These are phyloP conservation scores for Ascodesmis nigricans DNA, from an alignment of 495 filamentous ascomycete genomes.

Conservation along the genomic window DNA sequence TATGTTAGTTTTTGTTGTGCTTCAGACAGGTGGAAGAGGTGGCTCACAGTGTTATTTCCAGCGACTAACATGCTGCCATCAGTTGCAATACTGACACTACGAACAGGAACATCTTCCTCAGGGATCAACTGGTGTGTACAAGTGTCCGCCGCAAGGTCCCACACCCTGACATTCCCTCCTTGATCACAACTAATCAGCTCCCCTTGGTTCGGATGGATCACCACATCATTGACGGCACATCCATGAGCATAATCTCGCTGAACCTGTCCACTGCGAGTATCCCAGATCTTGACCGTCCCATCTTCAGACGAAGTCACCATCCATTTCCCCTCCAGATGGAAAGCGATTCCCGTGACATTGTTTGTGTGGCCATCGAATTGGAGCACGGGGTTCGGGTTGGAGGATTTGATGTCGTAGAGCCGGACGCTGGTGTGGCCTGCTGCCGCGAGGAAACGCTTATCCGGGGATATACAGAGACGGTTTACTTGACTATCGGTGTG, in stretches of 20 bases:
- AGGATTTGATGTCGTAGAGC: slow-evolving; percentile 92
- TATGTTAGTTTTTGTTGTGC: slow-evolving; percentile 3
- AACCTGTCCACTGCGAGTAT: slow-evolving; percentile 66
- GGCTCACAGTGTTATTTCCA: slow-evolving; percentile 45
- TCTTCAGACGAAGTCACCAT: slow-evolving; percentile 99
- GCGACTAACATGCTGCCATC: slow-evolving; percentile 90
- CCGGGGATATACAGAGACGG: slow-evolving; percentile 89
- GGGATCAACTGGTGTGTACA: slow-evolving; percentile 93
- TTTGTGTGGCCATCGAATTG: slow-evolving; percentile 87
- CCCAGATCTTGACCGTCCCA: slow-evolving; percentile 96
- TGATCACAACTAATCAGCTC: slow-evolving; percentile 93
- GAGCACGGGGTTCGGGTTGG: slow-evolving; percentile 75
- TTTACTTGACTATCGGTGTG: slow-evolving; percentile 97
- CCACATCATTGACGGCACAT: slow-evolving; percentile 76
- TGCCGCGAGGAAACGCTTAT: slow-evolving; percentile 87
- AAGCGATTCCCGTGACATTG: slow-evolving; percentile 89
- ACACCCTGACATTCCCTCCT: slow-evolving; percentile 77
- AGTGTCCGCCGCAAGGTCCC: slow-evolving; percentile 92
- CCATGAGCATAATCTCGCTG: slow-evolving; percentile 85
- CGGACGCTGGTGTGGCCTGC: slow-evolving; percentile 89
- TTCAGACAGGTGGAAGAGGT: slow-evolving; percentile 2
- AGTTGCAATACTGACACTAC: slow-evolving; percentile 85
- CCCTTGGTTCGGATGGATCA: slow-evolving; percentile 95
- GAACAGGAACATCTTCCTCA: slow-evolving; percentile 78
- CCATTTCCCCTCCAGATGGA: slow-evolving; percentile 98